Conservation (phyloP, 1,284 basidiomycete species). For the Papiliotrema fonsecae region DNA sequence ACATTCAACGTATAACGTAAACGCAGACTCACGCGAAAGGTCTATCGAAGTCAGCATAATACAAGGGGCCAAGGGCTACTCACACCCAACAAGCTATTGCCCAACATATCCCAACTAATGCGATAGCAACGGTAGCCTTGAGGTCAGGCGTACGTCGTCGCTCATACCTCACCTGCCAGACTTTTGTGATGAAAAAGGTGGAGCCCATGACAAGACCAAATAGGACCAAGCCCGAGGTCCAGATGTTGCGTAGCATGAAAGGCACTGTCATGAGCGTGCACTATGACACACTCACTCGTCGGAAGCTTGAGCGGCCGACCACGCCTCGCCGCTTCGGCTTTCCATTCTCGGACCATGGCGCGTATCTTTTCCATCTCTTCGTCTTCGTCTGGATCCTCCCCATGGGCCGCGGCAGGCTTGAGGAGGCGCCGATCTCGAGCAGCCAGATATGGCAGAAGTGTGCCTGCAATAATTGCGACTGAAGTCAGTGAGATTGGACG, state of each 20-base stretch:
- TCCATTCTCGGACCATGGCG: constrained; percentile 71
- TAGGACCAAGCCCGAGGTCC: constrained; percentile 76
- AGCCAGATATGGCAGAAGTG: constrained; percentile 73
- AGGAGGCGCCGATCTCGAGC: constrained; percentile 71
- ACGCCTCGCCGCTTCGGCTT: constrained; percentile 66
- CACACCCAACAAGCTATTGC: constrained; percentile 86
- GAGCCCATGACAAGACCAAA: constrained; percentile 72
- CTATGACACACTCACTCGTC: constrained; percentile 48
- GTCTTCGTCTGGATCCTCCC: constrained; percentile 52
- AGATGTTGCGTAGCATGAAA: constrained; percentile 82
- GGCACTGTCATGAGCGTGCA: constrained; percentile 53
- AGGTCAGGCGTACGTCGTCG: not conserved
- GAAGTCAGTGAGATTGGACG: not conserved
- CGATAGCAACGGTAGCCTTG: constrained; percentile 73
- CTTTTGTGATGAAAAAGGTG: constrained; percentile 76
- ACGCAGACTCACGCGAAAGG: constrained; percentile 33
- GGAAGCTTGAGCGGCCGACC: constrained; percentile 71
- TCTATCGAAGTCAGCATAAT: constrained; percentile 11
- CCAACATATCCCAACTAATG: constrained; percentile 85
- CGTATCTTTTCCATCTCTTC: constrained; percentile 64
- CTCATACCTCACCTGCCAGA: constrained; percentile 56
- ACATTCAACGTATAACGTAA: not conserved
- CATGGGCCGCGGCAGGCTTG: constrained; percentile 52
- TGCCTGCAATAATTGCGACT: constrained; percentile 82
- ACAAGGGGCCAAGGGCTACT: constrained; percentile 11